Base-by-base conservation (phyloP, 2,329 filamentous ascomycete genomes). In the Nannizziopsis arthrosporioides region DNA sequence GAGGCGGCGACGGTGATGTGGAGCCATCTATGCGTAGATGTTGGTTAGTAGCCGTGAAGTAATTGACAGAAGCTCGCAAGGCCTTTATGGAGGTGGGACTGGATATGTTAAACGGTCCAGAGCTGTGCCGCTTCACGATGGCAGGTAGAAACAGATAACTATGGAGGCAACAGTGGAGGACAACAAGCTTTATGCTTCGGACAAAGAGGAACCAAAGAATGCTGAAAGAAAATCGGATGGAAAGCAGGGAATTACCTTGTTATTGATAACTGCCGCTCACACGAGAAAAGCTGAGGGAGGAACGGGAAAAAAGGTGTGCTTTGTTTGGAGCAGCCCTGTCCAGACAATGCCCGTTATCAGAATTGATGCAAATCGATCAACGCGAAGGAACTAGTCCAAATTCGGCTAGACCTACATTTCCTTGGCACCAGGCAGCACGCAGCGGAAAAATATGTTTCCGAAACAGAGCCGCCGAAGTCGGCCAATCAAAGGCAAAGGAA, bases 1-100 rank as follows among this genome's bases (percentile, higher is more conserved):
- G 49, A 71, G 67, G 46, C 68, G 64, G 58, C 63, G 67, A 58
- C 64, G 63, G 57, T 61, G 64, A 48, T 59, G 56, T 49, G 63
- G 63, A 58, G 65, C 67, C 70, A 73, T 73, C 47, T 54, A 11
- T 4, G 9, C 32, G 31, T 17, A 51, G 22, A 32, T n/a, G 42
- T 2, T 10, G 14, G 39, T 44, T 15, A 49, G 44, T 15, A 44
- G 39, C 12, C 5, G 18, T 38, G 31, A 11, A 19, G 44, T 22
- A 44, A 18, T 9, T 22, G 39, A 37, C 18, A 36, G 39, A 2
- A 37, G 19, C 18, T 15, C 22, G 17, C 15, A 45, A 31, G 17
- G n/a, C 3, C 10, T 6, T 19, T 37, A 14, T 38, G 45, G 37
- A 36, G n/a, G 36, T 17, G 18, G 31, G 42, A 30, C 39, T 18